Evolutionary conservation across 495 filamentous ascomycete species (phyloP).

Genomic region (Cercophora newfieldiana): DNA sequence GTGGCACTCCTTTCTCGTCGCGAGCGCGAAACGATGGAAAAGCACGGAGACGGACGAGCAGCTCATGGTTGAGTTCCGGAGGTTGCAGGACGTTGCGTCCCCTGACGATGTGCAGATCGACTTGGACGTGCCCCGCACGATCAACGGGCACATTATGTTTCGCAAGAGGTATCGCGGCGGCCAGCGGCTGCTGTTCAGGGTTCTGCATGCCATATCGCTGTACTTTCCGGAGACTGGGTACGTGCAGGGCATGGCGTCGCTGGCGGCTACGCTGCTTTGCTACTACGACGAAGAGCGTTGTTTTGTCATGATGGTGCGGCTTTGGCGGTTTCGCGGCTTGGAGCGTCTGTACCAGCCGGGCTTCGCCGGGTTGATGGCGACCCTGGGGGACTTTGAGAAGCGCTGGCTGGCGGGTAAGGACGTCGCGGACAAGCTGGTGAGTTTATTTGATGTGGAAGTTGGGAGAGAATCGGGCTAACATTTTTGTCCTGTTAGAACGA

Average conservation of each 20-base stretch:
- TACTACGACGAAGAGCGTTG: conserved; percentile 95
- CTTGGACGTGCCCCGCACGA: conserved; percentile 92
- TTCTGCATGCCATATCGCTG: conserved; percentile 84
- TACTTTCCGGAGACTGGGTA: conserved; percentile 93
- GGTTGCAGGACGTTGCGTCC: conserved; percentile 68
- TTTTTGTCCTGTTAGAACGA: conserved; percentile 57
- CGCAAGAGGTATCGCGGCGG: conserved; percentile 85
- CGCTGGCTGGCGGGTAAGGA: conserved; percentile 78
- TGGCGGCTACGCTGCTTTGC: conserved; percentile 89
- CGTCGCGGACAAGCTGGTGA: conserved; percentile 75
- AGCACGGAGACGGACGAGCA: conserved; percentile 66
- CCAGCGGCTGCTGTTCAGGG: conserved; percentile 88
- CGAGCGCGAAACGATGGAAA: conserved; percentile 68
- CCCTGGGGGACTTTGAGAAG: conserved; percentile 83
- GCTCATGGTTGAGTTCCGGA: conserved; percentile 67
- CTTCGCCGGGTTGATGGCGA: conserved; percentile 84
- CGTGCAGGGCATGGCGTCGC: conserved; percentile 95
- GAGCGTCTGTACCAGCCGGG: conserved; percentile 80
- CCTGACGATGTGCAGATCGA: conserved; percentile 97
- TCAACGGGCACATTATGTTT: conserved; percentile 98
- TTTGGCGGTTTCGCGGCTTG: conserved; percentile 87
- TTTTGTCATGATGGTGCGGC: conserved; percentile 90
- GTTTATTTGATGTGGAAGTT: conserved; percentile 32
- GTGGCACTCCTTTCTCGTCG: conserved; percentile 91
- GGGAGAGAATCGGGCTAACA: conserved; percentile 7